Evolutionary conservation across 2,329 filamentous ascomycete species (phyloP).

Genomic region (Sphaceloma murrayae): DNA sequence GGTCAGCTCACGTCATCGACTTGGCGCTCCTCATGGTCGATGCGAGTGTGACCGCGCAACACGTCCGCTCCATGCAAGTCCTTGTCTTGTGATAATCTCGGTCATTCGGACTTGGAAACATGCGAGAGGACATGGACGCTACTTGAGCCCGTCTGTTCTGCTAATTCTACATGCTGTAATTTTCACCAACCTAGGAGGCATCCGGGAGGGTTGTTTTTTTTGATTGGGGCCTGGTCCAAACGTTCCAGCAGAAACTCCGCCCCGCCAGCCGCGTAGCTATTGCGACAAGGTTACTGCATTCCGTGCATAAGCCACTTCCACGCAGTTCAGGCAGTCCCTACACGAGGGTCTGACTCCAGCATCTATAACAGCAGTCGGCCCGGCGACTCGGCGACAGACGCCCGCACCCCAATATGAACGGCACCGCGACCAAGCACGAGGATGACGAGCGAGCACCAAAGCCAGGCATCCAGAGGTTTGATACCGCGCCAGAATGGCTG

Average conservation of each 20-base stretch:
- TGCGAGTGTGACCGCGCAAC: constrained; percentile 12
- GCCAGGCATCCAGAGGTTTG: constrained; percentile 18
- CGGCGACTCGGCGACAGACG: not conserved
- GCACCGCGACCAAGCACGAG: not conserved
- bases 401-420: constrained; percentile 2
- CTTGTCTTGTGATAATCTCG: constrained; percentile 1
- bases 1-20: constrained; percentile 12
- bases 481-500: constrained; percentile 19
- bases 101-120: not conserved
- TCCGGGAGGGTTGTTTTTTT: too few species aligned
- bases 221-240: not conserved
- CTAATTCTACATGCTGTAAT: not conserved
- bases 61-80: constrained; percentile 3
- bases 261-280: not conserved
- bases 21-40: not conserved
- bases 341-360: too few species aligned
- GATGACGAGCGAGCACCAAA: not conserved
- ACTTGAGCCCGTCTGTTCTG: too few species aligned
- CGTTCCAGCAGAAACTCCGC: not conserved
- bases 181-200: too few species aligned
- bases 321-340: too few species aligned
- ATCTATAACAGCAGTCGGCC: too few species aligned
- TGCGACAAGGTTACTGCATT: too few species aligned
- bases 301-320: too few species aligned
- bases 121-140: too few species aligned